These are phyloP conservation scores for Boletus patriciae DNA, from an alignment of 768 basidiomycete genomes.

Conservation along the genomic window DNA sequence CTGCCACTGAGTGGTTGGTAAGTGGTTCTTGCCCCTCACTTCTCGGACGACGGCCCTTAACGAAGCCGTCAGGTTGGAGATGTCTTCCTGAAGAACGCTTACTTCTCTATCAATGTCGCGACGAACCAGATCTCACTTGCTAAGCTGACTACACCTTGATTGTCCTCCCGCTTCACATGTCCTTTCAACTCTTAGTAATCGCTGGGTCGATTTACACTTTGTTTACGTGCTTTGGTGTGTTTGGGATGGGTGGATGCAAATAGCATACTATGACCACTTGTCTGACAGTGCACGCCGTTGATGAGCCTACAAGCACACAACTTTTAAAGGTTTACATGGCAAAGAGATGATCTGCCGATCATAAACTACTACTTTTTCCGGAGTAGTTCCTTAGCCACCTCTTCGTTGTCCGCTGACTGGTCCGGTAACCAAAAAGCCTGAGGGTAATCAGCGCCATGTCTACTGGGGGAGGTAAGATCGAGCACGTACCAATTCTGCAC, in stretches of 20 bases:
- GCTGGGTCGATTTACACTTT: conserved; percentile 10
- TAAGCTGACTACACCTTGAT: conserved; percentile 41
- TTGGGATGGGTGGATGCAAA: conserved; percentile 1
- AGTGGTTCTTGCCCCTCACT: conserved; percentile 26
- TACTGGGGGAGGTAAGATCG: neutral
- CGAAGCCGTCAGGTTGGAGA: conserved; percentile 50
- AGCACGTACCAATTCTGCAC: conserved; percentile 73
- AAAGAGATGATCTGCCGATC: neutral
- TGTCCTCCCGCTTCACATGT: neutral
- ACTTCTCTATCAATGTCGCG: conserved; percentile 62
- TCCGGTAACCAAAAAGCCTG: conserved; percentile 72
- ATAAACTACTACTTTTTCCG: conserved; percentile 44
- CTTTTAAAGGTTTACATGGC: neutral
- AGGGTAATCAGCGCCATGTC: conserved; percentile 16
- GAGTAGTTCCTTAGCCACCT: conserved; percentile 66
- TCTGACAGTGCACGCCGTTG: neutral
- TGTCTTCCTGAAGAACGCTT: conserved; percentile 76
- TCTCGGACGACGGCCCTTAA: neutral
- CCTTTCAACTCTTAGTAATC: neutral
- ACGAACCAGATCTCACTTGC: conserved; percentile 63
- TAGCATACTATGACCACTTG: neutral
- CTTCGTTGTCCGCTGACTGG: conserved; percentile 63
- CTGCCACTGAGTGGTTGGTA: conserved; percentile 66
- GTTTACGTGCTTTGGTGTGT: neutral
- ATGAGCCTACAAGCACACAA: neutral